These are phyloP conservation scores for Camelina laxa DNA, from an alignment of 345 rosid species.

Conservation along the genomic window DNA sequence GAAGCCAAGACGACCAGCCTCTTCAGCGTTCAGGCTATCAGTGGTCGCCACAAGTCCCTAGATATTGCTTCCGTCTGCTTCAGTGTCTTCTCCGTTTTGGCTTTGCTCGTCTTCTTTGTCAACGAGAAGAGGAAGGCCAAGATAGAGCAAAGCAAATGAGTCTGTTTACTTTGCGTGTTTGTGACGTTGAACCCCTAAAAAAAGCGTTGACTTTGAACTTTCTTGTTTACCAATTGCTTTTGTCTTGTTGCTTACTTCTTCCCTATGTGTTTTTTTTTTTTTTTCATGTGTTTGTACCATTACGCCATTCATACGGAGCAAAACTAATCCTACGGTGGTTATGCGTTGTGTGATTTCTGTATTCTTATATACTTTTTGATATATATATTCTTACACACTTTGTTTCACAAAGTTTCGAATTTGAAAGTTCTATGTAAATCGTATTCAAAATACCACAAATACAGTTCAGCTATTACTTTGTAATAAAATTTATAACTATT, in stretches of 20 bases:
- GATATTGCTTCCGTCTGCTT: constrained; percentile 49
- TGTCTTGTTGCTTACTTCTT: constrained; percentile 22
- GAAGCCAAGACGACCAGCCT: constrained; percentile 24
- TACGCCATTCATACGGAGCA: constrained; percentile 27
- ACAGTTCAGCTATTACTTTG: no score
- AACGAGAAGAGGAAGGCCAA: constrained; percentile 46
- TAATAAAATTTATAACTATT: no score
- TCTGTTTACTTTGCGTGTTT: constrained; percentile 35
- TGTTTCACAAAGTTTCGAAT: not conserved
- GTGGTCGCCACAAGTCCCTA: constrained; percentile 45
- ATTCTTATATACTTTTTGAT: not conserved
- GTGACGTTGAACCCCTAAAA: not conserved
- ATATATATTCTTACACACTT: constrained; percentile 5
- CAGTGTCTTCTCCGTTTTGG: constrained; percentile 45
- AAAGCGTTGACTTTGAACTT: constrained; percentile 36
- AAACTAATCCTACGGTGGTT: constrained; percentile 26
- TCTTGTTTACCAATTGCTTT: constrained; percentile 14
- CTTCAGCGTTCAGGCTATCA: constrained; percentile 45
- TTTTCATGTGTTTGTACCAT: constrained; percentile 16
- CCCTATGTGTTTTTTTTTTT: not conserved
- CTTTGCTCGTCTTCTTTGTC: constrained; percentile 42
- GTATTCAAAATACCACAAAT: no score
- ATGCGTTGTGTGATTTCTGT: constrained; percentile 25
- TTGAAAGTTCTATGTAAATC: not conserved
- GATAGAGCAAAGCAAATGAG: constrained; percentile 44